Evolutionary conservation across 1,139 yeast genomes (phyloP).

Genomic region (Blastobotrys illinoisensis): DNA sequence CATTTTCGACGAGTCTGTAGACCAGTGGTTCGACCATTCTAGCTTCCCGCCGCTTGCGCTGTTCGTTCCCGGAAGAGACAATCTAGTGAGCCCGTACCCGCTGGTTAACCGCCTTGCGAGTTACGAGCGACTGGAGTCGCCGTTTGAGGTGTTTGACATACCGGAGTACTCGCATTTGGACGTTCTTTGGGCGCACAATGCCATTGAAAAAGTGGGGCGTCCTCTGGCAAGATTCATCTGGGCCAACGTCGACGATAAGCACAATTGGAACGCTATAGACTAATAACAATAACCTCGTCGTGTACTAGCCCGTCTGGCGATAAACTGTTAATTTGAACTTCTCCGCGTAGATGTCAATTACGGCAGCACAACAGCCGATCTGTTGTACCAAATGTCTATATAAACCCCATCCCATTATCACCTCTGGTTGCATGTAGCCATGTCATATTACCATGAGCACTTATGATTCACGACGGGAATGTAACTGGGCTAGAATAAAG

Average conservation of each 20-base stretch:
- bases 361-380: too few species aligned
- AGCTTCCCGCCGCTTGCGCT: conserved; percentile 51
- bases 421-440: too few species aligned
- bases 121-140: conserved; percentile 42
- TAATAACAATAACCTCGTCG: neutral
- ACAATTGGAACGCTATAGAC: conserved; percentile 8
- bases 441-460: too few species aligned
- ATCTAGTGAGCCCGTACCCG: conserved; percentile 59
- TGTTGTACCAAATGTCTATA: too few species aligned
- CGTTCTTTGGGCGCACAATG: conserved; percentile 84
- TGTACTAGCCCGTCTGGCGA: too few species aligned
- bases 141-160: conserved; percentile 26
- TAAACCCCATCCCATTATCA: too few species aligned
- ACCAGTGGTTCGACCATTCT: conserved; percentile 51
- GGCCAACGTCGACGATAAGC: conserved; percentile 17
- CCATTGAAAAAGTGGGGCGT: conserved; percentile 44
- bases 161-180: conserved; percentile 77
- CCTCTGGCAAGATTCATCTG: conserved; percentile 37
- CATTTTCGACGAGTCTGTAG: conserved; percentile 41
- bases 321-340: too few species aligned
- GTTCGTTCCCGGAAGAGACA: conserved; percentile 59
- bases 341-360: too few species aligned
- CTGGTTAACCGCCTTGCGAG: conserved; percentile 46
- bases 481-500: too few species aligned
- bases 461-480: too few species aligned